These are phyloP conservation scores for Craspedostauros australis DNA, from an alignment of 108 stramenopile species.

Conservation along the genomic window DNA sequence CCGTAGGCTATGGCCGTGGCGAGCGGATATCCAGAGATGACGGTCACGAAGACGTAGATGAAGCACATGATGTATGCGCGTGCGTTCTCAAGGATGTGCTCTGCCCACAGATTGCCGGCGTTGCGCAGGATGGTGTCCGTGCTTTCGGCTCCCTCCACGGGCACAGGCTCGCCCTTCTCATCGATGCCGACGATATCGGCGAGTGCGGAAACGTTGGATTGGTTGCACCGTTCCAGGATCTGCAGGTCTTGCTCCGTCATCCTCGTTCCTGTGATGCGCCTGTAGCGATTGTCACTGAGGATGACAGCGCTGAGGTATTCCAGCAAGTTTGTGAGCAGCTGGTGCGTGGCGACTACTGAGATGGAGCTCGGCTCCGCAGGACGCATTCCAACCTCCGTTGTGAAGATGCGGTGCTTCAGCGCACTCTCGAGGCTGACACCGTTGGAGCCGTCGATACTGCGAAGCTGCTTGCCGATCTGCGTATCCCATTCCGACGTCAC, in stretches of 20 bases:
- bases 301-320: constrained; percentile 48
- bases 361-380: constrained; percentile 75
- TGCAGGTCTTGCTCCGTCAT: constrained; percentile 48
- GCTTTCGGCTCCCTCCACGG: constrained; percentile 3
- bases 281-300: constrained; percentile 39
- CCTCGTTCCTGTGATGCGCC: constrained; percentile 34
- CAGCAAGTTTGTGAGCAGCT: constrained; percentile 59
- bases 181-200: constrained; percentile 45
- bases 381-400: constrained; percentile 58
- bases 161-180: constrained; percentile 9
- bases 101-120: constrained; percentile 52
- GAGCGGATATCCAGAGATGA: constrained; percentile 54
- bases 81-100: constrained; percentile 57
- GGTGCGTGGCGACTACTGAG: constrained; percentile 62
- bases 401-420: constrained; percentile 48
- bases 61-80: constrained; percentile 60
- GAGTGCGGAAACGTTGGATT: constrained; percentile 43
- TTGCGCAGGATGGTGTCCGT: constrained; percentile 28
- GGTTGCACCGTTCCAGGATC: constrained; percentile 46
- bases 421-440: constrained; percentile 9
- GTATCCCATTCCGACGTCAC: constrained; percentile 65
- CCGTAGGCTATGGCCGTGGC: constrained; percentile 35
- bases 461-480: constrained; percentile 65
- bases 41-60: constrained; percentile 58
- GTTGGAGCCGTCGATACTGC: constrained; percentile 26